These are phyloP conservation scores for Xylaria multiplex DNA, from an alignment of 2,329 filamentous ascomycete genomes.

Conservation along the genomic window DNA sequence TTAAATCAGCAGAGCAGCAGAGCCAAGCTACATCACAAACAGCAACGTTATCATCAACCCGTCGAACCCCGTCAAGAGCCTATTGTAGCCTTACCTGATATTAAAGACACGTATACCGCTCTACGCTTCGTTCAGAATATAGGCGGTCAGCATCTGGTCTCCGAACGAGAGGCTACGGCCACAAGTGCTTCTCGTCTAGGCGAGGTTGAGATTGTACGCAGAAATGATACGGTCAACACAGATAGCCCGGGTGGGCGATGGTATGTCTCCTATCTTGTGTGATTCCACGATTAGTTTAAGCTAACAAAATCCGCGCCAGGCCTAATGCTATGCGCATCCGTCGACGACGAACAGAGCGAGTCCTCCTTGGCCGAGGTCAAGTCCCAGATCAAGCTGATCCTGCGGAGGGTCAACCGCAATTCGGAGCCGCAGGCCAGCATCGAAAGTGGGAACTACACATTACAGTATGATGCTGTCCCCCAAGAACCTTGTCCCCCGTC, in stretches of 20 bases:
- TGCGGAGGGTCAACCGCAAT: slow-evolving; percentile 87
- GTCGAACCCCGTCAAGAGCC: slow-evolving; percentile 5
- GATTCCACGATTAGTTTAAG: slow-evolving; percentile 24
- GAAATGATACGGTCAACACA: slow-evolving; percentile 91
- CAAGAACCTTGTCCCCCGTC: background rate
- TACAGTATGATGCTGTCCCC: slow-evolving; percentile 73
- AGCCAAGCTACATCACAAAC: slow-evolving; percentile 10
- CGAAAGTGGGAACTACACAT: slow-evolving; percentile 81
- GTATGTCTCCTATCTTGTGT: slow-evolving; percentile 56
- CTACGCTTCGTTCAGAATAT: slow-evolving; percentile 21
- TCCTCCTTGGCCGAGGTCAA: slow-evolving; percentile 87
- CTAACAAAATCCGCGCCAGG: slow-evolving; percentile 62
- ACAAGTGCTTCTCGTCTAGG: slow-evolving; percentile 1
- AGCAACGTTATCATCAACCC: slow-evolving; percentile 12
- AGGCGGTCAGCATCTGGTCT: slow-evolving; percentile 13
- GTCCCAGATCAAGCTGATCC: slow-evolving; percentile 86
- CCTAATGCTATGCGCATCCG: slow-evolving; percentile 92
- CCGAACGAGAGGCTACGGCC: background rate
- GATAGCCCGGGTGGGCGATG: slow-evolving; percentile 87
- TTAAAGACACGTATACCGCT: slow-evolving; percentile 41
- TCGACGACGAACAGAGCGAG: slow-evolving; percentile 86
- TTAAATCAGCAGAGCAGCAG: background rate
- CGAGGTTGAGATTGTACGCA: slow-evolving; percentile 13
- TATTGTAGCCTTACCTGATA: slow-evolving; percentile 30
- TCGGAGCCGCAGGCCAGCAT: slow-evolving; percentile 92